Percentiles rank a stretch among this genome's conserved stretches.
Evolutionary conservation across 1,284 basidiomycete genomes (phyloP).

Genomic region (Rhizoctonia solani): DNA sequence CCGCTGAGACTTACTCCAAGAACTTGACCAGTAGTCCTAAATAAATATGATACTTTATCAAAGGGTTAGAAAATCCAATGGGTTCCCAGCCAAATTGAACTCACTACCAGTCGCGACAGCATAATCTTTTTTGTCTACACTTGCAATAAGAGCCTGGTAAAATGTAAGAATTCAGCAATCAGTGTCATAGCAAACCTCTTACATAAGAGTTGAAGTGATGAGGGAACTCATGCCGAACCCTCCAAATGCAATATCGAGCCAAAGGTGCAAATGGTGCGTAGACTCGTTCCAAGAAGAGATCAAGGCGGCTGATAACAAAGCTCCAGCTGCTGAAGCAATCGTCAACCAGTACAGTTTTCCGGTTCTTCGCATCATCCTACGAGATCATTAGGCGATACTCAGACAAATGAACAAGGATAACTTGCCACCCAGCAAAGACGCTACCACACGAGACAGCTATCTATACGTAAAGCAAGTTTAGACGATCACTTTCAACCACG

Average conservation of each 20-base stretch:
- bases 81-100: conserved; percentile 44
- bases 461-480: conserved; percentile 45
- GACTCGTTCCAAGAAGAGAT: conserved; percentile 62
- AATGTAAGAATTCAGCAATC: conserved; percentile 38
- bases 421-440: conserved; percentile 80
- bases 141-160: conserved; percentile 77
- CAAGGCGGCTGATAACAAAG: conserved; percentile 59
- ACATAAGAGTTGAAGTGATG: conserved; percentile 84
- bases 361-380: conserved; percentile 66
- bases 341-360: conserved; percentile 80
- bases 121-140: conserved; percentile 79
- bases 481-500: background rate
- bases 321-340: conserved; percentile 58
- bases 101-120: conserved; percentile 85
- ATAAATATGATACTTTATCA: conserved; percentile 79
- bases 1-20: conserved; percentile 85
- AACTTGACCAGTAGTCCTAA: conserved; percentile 88
- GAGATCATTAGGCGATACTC: background rate
- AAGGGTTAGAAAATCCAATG: conserved; percentile 31
- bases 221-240: conserved; percentile 82
- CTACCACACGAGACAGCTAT: conserved; percentile 79
- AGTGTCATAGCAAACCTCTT: conserved; percentile 42
- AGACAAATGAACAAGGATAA: conserved; percentile 32
- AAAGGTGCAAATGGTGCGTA: conserved; percentile 66
- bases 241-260: conserved; percentile 76